Evolutionary conservation across 1,284 basidiomycete species (phyloP).

Genomic region (Trametes pubescens): DNA sequence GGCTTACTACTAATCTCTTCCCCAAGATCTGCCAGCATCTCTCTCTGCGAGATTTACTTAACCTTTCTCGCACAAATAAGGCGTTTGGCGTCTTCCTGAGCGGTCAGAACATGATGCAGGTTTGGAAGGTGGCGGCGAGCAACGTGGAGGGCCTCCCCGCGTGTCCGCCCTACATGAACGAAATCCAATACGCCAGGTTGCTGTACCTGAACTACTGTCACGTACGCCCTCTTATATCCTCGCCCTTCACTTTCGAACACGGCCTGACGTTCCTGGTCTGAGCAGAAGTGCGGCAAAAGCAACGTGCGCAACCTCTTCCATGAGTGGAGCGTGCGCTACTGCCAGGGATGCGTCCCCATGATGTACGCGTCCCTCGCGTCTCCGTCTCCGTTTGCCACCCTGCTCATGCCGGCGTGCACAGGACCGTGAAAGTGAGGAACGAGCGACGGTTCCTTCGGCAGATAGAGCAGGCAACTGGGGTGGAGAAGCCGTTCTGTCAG

Average conservation of each 20-base stretch:
- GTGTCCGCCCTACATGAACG: conserved; percentile 27
- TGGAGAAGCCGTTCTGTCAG: neutral
- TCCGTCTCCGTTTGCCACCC: too few relatives aligned
- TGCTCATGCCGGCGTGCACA: neutral
- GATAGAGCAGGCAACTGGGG: neutral
- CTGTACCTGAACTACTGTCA: conserved; percentile 26
- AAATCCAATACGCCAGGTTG: conserved; percentile 26
- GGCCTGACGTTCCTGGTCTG: too few relatives aligned
- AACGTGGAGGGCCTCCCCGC: conserved; percentile 26
- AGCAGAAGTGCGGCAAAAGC: neutral
- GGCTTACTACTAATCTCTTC: too few relatives aligned
- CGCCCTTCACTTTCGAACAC: too few relatives aligned
- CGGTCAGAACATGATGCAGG: neutral
- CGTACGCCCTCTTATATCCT: conserved; percentile 11
- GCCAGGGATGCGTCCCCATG: neutral
- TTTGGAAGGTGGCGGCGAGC: conserved; percentile 24
- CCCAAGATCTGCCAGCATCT: neutral
- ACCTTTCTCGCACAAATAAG: conserved; percentile 8
- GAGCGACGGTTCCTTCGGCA: neutral
- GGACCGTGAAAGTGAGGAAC: neutral
- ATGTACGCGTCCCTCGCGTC: neutral
- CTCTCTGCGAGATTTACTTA: conserved; percentile 16
- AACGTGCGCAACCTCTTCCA: neutral
- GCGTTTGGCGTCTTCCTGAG: conserved; percentile 9
- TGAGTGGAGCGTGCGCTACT: conserved; percentile 8